phyloP scores from a whole-genome alignment of 2,329 filamentous ascomycete genomes.

The Pyrenophora tritici-repentis region DNA sequence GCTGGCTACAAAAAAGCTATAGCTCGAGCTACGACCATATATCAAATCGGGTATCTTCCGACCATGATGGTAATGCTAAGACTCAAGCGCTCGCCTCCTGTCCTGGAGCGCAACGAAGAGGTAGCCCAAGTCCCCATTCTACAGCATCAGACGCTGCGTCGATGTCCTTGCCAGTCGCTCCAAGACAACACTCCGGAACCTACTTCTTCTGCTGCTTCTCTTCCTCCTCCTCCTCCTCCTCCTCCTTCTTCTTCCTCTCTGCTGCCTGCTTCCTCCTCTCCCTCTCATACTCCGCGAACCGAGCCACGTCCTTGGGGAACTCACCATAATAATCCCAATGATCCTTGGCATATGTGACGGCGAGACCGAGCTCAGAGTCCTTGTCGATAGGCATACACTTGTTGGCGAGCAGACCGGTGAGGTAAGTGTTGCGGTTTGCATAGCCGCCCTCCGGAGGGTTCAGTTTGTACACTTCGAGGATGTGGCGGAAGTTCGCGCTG shows the following conservation, averaged over 20 bases:
- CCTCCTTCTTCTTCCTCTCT: neutral
- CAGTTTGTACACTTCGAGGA: constrained; percentile 7
- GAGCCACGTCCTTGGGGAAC: constrained; percentile 1
- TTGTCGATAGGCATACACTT: constrained; percentile 8
- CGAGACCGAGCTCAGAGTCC: constrained; percentile 11
- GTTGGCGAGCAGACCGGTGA: constrained; percentile 13
- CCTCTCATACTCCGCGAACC: neutral
- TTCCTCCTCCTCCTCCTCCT: too few species aligned
- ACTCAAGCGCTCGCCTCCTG: too few species aligned
- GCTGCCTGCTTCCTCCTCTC: neutral
- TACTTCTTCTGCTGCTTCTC: neutral
- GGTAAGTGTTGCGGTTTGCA: constrained; percentile 2
- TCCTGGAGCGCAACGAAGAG: too few species aligned
- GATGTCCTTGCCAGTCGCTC: too few species aligned
- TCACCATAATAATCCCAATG: constrained; percentile 16
- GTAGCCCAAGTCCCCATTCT: too few species aligned
- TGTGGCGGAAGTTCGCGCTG: constrained; percentile 12
- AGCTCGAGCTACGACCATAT: too few species aligned
- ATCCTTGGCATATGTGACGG: constrained; percentile 16
- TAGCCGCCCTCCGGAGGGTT: neutral
- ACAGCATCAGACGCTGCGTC: too few species aligned
- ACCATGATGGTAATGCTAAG: too few species aligned
- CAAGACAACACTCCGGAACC: too few species aligned
- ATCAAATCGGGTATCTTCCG: too few species aligned
- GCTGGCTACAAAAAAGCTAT: too few species aligned